Evolutionary conservation across 73 alveolate genomes (phyloP), one percentile per base, ranked within the genome.

Genomic region (Tetrahymena elliotti): DNA sequence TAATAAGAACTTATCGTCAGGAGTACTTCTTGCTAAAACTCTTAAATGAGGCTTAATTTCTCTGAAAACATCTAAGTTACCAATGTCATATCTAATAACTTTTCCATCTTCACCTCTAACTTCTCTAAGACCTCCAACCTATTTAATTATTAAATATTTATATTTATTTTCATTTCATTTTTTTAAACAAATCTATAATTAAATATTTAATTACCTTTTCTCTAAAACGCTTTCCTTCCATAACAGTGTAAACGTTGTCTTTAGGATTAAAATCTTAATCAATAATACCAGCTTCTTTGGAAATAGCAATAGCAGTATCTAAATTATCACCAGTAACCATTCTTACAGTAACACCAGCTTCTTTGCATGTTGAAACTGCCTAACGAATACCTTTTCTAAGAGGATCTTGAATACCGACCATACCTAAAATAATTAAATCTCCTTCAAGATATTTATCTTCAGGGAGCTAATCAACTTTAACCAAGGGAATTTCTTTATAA

Each of bases 251-350:
- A 84, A 96, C 98, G 24, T 96, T 97, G 10, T 95, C 95, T 35
- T 95, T 83, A 33, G 93, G 93, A 53, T 94, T 94, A 92, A 94
- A 95, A 31, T 98, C 98, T 24, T 37, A 83, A 38, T 99, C 99
- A 38, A 98, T 95, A 83, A 98, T 98, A 31, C 98, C 98, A 54
- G 99, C 99, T 82, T 97, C 97, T 84, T 94, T 97, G 27, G 99
- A 98, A 84, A 98, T 98, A 18, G 99, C 99, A 40, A 96, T 96
- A 24, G 99, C 99, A 27, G 99, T 98, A 92, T 98, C 99, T 93
- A 96, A 92, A 93, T 98, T 98, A 96, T 98, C 99, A 27, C 99
- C 99, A 35, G 99, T 98, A 13, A 98, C 99, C 99, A 98, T 98
- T 93, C 99, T 95, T 3, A 98, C 99, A 22, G 97, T 97, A 39